A percentile compares a stretch with the other conserved stretches of the same genome.
Conservation (phyloP, 768 basidiomycete genomes). For the Tricholoma furcatifolium region DNA sequence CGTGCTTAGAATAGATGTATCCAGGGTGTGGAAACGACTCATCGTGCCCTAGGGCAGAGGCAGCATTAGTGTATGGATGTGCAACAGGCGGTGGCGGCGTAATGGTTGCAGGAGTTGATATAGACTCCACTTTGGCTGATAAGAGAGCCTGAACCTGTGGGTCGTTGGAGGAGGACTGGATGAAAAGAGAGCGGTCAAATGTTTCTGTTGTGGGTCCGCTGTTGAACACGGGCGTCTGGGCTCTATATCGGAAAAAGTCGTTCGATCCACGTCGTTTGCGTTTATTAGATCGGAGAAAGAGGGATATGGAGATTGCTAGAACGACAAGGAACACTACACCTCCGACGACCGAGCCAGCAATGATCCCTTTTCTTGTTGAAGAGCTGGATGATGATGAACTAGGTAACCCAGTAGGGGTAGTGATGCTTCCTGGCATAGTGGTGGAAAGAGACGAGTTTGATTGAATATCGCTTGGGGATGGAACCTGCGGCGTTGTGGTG, state of each 20-base stretch:
- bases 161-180: neutral
- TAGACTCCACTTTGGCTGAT: neutral
- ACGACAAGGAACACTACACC: conserved; percentile 12
- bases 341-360: conserved; percentile 24
- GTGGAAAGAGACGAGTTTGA: neutral
- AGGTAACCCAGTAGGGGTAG: conserved; percentile 1
- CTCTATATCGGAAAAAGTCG: conserved; percentile 18
- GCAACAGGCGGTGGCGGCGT: neutral
- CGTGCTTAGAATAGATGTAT: too few species aligned
- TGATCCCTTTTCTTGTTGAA: conserved; percentile 11
- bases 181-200: neutral
- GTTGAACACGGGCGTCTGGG: conserved; percentile 3
- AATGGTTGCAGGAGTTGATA: conserved; percentile 4
- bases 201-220: neutral
- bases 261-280: conserved; percentile 5
- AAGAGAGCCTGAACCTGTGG: neutral
- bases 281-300: conserved; percentile 11
- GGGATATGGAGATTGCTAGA: conserved; percentile 4
- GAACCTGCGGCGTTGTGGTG: conserved; percentile 11
- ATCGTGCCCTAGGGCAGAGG: neutral
- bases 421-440: neutral
- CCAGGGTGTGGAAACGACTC: neutral
- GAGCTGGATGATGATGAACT: neutral
- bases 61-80: neutral
- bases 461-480: neutral